Base-by-base conservation (phyloP, 495 filamentous ascomycete species). In the Penicillium cosmopolitanum region DNA sequence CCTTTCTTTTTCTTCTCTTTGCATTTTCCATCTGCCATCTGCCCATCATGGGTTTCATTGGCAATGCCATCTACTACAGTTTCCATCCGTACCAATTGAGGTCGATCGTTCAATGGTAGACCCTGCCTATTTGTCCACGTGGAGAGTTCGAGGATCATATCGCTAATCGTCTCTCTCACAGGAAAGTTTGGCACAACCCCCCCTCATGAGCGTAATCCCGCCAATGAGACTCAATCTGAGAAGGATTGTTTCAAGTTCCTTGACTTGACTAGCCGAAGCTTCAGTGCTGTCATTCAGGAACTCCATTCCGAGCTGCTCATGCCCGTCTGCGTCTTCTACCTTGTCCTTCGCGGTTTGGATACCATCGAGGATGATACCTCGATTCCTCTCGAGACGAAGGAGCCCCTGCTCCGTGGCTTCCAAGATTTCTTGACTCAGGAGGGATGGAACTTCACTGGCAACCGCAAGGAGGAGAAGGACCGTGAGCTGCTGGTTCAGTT, bases 291-390 rank as follows among this genome's bases (percentile, higher is more conserved):
- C 66, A 98, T 98, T 68, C 86, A 96, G 73, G 95, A 98, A 70
- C 81, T 98, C 15, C 91, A 97, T 66, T 92, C 93, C 0, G 94
- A 98, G 74, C 84, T 98, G 16, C 86, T 98, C 21, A 83, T 97
- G 36, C 92, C 96, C 2, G 82, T 98, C 47, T 86, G 85, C 52
- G 80, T 98, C n/a, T 98, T 98, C 83, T 98, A 98, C 76, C 81
- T 98, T 36, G 85, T 89, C 35, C 82, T 98, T 13, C 88, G 95
- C 51, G 96, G 89, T 9, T 82, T 98, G 48, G 95, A 98, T 71
- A 98, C 95, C 18, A 91, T 98, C 57, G 95, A 98, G 75, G 95
- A 98, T 82, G 95, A 98, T 74, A 98, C 97, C 85, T 96, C 95
- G 4, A 87, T 98, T 53, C 80, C 87, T 1, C 74, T 92, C 10